These are phyloP conservation scores for Hymenoscyphus albidus DNA, from an alignment of 2,329 filamentous ascomycete species.

Conservation along the genomic window DNA sequence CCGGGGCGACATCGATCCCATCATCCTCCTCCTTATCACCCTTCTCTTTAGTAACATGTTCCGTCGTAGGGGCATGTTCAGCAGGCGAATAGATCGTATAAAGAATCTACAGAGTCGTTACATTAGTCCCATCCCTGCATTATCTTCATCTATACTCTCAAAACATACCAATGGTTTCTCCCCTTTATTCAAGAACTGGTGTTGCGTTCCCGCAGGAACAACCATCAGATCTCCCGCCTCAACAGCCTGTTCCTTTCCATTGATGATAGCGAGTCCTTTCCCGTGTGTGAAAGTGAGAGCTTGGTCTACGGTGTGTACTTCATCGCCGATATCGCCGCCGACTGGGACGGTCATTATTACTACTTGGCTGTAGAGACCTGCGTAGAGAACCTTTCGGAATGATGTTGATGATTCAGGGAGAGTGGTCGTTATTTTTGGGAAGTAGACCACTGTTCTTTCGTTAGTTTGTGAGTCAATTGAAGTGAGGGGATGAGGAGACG, in stretches of 20 bases:
- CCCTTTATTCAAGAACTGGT: slow-evolving; percentile 62
- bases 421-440: slow-evolving; percentile 51
- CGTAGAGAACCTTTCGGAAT: slow-evolving; percentile 59
- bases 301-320: slow-evolving; percentile 63
- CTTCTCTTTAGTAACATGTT: slow-evolving; percentile 61
- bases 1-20: slow-evolving; percentile 56
- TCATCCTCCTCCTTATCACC: slow-evolving; percentile 60
- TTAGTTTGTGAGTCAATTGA: not conserved
- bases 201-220: slow-evolving; percentile 61
- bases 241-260: slow-evolving; percentile 51
- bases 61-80: slow-evolving; percentile 55
- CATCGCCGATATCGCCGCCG: slow-evolving; percentile 62
- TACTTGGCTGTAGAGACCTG: slow-evolving; percentile 59
- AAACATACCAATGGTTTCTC: slow-evolving; percentile 45
- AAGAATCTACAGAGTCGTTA: slow-evolving; percentile 40
- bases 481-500: not conserved
- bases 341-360: slow-evolving; percentile 63
- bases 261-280: slow-evolving; percentile 53
- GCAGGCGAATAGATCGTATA: slow-evolving; percentile 62
- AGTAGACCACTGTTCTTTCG: slow-evolving; percentile 47
- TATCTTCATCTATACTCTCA: not conserved
- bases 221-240: slow-evolving; percentile 43
- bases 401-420: slow-evolving; percentile 52
- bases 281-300: slow-evolving; percentile 62
- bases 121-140: not conserved